phyloP scores from a whole-genome alignment of 2,329 filamentous ascomycete species.

The Ophiocordyceps camponoti-rufipedis region DNA sequence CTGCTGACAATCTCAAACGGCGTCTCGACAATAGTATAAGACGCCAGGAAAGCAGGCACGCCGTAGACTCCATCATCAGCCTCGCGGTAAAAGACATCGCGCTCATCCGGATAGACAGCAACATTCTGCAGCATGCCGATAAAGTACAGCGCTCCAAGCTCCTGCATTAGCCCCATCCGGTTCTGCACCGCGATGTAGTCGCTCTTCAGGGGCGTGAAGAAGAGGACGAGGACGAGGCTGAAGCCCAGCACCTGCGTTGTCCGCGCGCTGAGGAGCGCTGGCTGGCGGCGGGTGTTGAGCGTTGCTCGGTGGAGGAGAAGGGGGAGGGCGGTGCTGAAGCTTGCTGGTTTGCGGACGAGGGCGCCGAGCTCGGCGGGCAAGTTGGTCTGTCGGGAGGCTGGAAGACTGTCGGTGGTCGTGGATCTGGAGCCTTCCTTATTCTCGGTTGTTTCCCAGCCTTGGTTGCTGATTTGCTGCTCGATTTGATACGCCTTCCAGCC shows the following conservation, averaged over 20 bases:
- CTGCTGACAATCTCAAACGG: constrained; percentile 10
- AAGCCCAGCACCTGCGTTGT: constrained; percentile 50
- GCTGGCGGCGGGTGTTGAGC: constrained; percentile 52
- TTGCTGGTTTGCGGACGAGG: constrained; percentile 42
- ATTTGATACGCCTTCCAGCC: constrained; percentile 26
- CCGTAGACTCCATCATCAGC: constrained; percentile 53
- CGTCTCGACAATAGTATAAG: too few relatives aligned
- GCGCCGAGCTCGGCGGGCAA: constrained; percentile 54
- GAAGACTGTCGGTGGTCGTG: constrained; percentile 3
- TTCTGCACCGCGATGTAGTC: constrained; percentile 56
- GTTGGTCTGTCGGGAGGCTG: constrained; percentile 25
- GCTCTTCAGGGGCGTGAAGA: constrained; percentile 53
- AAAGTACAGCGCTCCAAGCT: constrained; percentile 54
- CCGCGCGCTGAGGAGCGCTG: constrained; percentile 43
- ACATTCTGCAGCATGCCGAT: constrained; percentile 69
- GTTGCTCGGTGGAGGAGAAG: constrained; percentile 41
- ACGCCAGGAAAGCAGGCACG: too few relatives aligned
- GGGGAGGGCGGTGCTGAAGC: constrained; percentile 38
- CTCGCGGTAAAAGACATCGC: constrained; percentile 63
- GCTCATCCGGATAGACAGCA: constrained; percentile 51
- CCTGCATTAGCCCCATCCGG: constrained; percentile 54
- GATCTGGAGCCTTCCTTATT: too few relatives aligned
- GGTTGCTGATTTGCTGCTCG: not conserved
- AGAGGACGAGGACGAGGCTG: constrained; percentile 46
- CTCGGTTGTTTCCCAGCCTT: too few relatives aligned